Percentiles rank a stretch among this genome's conserved stretches.
phyloP scores from a whole-genome alignment of 140 eudicot species.

The Bidens hawaiensis region DNA sequence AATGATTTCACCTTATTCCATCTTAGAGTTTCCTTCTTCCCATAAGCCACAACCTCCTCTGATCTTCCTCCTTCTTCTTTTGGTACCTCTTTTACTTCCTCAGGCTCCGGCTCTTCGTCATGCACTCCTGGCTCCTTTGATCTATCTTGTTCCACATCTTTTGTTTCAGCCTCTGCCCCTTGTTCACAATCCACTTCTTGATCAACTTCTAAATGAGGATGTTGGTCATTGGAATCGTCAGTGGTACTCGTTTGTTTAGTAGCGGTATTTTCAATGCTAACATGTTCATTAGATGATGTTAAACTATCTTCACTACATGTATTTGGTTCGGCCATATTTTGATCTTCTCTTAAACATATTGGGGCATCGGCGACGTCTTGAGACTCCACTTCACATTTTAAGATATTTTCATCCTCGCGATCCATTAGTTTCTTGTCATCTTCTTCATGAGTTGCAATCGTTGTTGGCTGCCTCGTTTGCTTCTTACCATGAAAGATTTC shows the following conservation, averaged over 20 bases:
- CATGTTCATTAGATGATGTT: slow-evolving; percentile 1
- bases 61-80: slow-evolving; percentile 7
- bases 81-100: slow-evolving; percentile 13
- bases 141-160: neutral
- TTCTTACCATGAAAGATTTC: slow-evolving; percentile 1
- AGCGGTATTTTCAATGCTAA: neutral
- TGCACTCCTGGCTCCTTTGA: neutral
- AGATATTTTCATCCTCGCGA: neutral
- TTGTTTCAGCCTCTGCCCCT: neutral
- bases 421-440: neutral
- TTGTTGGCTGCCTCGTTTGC: slow-evolving; percentile 9
- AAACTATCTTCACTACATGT: slow-evolving; percentile 1
- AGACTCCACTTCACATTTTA: neutral
- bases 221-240: neutral
- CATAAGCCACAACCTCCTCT: slow-evolving; percentile 15
- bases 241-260: too few relatives aligned
- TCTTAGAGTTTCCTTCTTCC: slow-evolving; percentile 50
- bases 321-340: neutral
- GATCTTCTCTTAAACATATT: slow-evolving; percentile 5
- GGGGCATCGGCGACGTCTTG: neutral
- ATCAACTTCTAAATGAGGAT: neutral
- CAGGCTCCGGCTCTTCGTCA: neutral
- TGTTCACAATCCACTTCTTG: slow-evolving; percentile 7
- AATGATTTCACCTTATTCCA: slow-evolving; percentile 52
- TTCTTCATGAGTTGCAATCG: slow-evolving; percentile 5